Conservation (phyloP, 2,329 filamentous ascomycete species). For the Neopestalotiopsis rosae region DNA sequence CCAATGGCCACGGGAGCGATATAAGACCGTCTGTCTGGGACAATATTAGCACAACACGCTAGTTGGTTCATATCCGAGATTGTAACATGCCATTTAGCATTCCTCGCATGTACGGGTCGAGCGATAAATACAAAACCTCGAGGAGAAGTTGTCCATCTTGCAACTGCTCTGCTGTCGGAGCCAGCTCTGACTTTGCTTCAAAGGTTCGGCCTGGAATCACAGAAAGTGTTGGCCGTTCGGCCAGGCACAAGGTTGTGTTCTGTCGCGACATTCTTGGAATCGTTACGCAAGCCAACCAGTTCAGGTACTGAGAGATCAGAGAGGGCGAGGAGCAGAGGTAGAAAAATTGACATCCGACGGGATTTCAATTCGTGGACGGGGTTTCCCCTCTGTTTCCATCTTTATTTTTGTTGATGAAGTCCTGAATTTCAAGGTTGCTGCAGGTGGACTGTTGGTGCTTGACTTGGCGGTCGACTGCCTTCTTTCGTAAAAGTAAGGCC, state of each 20-base stretch:
- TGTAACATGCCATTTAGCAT: constrained; percentile 53
- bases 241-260: constrained; percentile 12
- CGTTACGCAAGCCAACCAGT: background rate
- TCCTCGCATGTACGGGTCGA: constrained; percentile 69
- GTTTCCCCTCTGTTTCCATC: too few relatives aligned
- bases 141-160: constrained; percentile 60
- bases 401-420: too few relatives aligned
- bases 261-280: background rate
- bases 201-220: constrained; percentile 18
- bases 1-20: constrained; percentile 62
- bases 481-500: too few relatives aligned
- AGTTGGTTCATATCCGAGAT: background rate
- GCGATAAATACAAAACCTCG: constrained; percentile 57
- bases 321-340: background rate
- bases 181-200: constrained; percentile 5
- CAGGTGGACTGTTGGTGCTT: background rate
- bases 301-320: too few relatives aligned
- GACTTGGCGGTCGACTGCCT: background rate
- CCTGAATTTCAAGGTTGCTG: background rate
- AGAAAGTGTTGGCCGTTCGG: constrained; percentile 10
- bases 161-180: constrained; percentile 42
- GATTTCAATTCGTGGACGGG: too few relatives aligned
- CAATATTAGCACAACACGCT: background rate
- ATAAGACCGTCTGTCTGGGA: constrained; percentile 47
- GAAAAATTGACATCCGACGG: background rate